Percentiles rank a stretch among this genome's conserved stretches.
These are phyloP conservation scores for Trichocladium antarcticum DNA, from an alignment of 495 filamentous ascomycete species.

Conservation along the genomic window DNA sequence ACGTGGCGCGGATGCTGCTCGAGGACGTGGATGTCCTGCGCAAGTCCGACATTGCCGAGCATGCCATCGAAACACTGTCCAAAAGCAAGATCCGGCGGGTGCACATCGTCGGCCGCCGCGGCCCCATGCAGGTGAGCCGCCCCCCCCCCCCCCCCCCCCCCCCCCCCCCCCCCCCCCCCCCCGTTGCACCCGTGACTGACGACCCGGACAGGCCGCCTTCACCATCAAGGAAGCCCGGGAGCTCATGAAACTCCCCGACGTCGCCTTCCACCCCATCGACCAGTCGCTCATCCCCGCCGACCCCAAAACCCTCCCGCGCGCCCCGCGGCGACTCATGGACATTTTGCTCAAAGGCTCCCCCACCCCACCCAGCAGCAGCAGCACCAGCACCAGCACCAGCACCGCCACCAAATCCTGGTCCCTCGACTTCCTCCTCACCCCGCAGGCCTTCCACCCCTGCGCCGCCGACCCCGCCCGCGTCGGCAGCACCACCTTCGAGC, in stretches of 20 bases:
- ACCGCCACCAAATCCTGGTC: conserved; percentile 58
- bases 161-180: neutral
- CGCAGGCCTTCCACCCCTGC: conserved; percentile 52
- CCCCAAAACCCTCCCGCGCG: conserved; percentile 53
- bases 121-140: conserved; percentile 61
- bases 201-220: conserved; percentile 56
- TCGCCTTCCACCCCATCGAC: conserved; percentile 62
- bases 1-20: conserved; percentile 82
- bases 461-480: conserved; percentile 37
- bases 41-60: conserved; percentile 77
- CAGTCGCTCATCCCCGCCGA: conserved; percentile 51
- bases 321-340: conserved; percentile 65
- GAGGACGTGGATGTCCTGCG: conserved; percentile 57
- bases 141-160: neutral
- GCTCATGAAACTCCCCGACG: conserved; percentile 61
- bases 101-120: conserved; percentile 73
- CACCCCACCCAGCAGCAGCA: conserved; percentile 27
- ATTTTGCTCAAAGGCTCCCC: conserved; percentile 63
- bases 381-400: neutral
- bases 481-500: conserved; percentile 52
- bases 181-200: neutral
- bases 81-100: conserved; percentile 70
- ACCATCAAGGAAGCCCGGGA: conserved; percentile 91
- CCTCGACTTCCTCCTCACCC: conserved; percentile 69
- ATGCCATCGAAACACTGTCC: conserved; percentile 62